Percentiles rank a stretch among this genome's conserved stretches.
Evolutionary conservation across 768 basidiomycete species (phyloP).

Genomic region (Kwoniella botswanensis): DNA sequence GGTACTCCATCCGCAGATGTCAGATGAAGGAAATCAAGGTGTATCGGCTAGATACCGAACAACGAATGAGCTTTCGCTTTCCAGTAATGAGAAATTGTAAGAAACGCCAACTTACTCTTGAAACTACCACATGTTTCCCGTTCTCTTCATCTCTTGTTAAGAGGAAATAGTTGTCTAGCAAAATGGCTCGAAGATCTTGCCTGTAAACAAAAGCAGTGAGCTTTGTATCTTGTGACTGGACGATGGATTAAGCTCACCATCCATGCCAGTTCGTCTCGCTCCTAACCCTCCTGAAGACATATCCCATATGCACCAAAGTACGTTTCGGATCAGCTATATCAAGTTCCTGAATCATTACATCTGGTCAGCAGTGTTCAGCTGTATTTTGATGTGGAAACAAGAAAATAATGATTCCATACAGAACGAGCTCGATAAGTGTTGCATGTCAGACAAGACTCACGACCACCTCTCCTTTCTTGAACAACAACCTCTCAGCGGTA

Average conservation of each 20-base stretch:
- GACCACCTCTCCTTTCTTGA: slow-evolving; percentile 79
- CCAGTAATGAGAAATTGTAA: background rate
- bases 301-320: slow-evolving; percentile 71
- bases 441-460: slow-evolving; percentile 61
- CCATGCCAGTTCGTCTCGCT: slow-evolving; percentile 71
- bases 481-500: slow-evolving; percentile 74
- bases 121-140: slow-evolving; percentile 51
- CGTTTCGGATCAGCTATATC: slow-evolving; percentile 76
- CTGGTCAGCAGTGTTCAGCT: slow-evolving; percentile 1
- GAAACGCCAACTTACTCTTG: slow-evolving; percentile 32
- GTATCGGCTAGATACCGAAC: slow-evolving; percentile 39
- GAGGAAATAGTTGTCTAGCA: slow-evolving; percentile 53
- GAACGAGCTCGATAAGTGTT: background rate
- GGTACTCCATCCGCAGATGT: slow-evolving; percentile 43
- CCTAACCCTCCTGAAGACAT: slow-evolving; percentile 67
- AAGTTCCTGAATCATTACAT: slow-evolving; percentile 67
- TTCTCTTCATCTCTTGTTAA: slow-evolving; percentile 51
- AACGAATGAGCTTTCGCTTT: background rate
- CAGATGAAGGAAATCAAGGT: slow-evolving; percentile 46
- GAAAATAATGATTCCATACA: background rate
- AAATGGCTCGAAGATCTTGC: slow-evolving; percentile 53
- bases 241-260: too few relatives aligned
- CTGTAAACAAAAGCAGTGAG: too few relatives aligned
- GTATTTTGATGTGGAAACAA: too few relatives aligned
- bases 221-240: too few relatives aligned